These are phyloP conservation scores for Oryza rufipogon DNA, from an alignment of 176 grass and related monocot genomes.

Conservation along the genomic window DNA sequence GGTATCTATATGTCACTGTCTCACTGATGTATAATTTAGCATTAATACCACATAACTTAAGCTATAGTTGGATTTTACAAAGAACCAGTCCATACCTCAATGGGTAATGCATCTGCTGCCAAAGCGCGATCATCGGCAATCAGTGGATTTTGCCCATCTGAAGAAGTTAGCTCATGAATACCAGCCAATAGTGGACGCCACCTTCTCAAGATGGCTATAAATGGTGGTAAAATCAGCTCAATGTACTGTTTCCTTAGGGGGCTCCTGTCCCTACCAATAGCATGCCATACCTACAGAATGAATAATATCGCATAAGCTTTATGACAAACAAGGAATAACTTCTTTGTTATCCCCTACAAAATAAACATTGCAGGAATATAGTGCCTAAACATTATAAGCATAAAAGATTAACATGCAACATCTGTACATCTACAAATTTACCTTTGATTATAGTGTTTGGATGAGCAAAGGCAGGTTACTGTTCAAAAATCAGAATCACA, in stretches of 20 bases:
- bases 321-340: conserved; percentile 16
- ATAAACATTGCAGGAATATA: conserved; percentile 17
- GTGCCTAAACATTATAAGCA: not conserved
- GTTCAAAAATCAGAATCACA: conserved; percentile 9
- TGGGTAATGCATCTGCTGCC: conserved; percentile 81
- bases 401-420: conserved; percentile 4
- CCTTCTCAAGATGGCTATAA: conserved; percentile 90
- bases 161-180: conserved; percentile 96
- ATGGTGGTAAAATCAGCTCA: conserved; percentile 86
- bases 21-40: not conserved
- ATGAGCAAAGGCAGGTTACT: conserved; percentile 4
- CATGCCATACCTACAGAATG: conserved; percentile 88
- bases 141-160: conserved; percentile 92
- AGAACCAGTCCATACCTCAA: conserved; percentile 61
- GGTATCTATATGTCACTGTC: not conserved
- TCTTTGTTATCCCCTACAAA: conserved; percentile 24
- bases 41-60: conserved; percentile 27
- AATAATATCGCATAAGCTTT: conserved; percentile 23
- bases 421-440: conserved; percentile 20
- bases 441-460: conserved; percentile 10
- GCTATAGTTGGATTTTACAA: conserved; percentile 26
- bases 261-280: conserved; percentile 78
- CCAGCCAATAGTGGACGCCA: conserved; percentile 94
- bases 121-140: conserved; percentile 90
- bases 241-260: conserved; percentile 88